These are phyloP conservation scores for Echium plantagineum DNA, from an alignment of 257 asterid genomes.

Conservation along the genomic window DNA sequence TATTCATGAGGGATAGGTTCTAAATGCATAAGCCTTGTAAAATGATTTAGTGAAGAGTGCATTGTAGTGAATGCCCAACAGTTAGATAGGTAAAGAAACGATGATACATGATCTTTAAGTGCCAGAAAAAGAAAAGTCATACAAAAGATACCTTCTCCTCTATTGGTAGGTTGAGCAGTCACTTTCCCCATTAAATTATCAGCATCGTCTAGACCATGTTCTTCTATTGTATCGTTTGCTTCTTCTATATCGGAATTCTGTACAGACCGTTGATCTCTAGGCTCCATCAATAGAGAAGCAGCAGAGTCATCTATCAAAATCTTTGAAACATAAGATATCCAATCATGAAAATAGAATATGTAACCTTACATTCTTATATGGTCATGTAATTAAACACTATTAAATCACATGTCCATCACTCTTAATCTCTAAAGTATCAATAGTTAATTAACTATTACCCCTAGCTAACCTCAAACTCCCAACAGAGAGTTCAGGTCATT, in stretches of 20 bases:
- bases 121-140: slow-evolving; percentile 21
- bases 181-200: slow-evolving; percentile 14
- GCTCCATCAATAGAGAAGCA: slow-evolving; percentile 24
- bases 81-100: not conserved
- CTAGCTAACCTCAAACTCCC: too few relatives aligned
- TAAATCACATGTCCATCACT: too few relatives aligned
- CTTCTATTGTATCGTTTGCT: slow-evolving; percentile 18
- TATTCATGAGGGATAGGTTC: not conserved
- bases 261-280: slow-evolving; percentile 17
- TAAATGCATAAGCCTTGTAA: not conserved
- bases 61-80: not conserved
- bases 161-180: slow-evolving; percentile 10
- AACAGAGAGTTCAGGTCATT: too few relatives aligned
- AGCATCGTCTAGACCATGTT: slow-evolving; percentile 15
- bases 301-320: slow-evolving; percentile 30
- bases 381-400: not conserved
- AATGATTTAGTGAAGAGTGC: too few relatives aligned
- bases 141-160: slow-evolving; percentile 17
- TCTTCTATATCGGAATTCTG: slow-evolving; percentile 31
- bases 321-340: slow-evolving; percentile 25
- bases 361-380: not conserved
- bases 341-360: not conserved
- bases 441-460: too few relatives aligned
- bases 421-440: too few relatives aligned
- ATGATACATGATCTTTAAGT: not conserved